Conservation (phyloP, 805 yeast genomes). For the Pichia rugopelliculosa region DNA sequence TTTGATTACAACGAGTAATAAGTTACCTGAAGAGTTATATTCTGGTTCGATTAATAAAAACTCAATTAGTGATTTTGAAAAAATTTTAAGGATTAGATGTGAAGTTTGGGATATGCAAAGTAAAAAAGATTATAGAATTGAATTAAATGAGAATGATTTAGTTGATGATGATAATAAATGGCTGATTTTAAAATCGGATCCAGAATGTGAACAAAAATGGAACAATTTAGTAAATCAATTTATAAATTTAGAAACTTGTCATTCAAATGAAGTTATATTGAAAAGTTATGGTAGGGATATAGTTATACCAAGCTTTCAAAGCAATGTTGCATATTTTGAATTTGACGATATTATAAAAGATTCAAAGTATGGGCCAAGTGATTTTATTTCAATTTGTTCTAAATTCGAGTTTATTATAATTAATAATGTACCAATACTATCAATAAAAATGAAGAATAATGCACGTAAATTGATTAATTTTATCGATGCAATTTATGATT, state of each 20-base stretch:
- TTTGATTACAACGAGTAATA: constrained; percentile 64
- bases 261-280: constrained; percentile 24
- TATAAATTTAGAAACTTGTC: constrained; percentile 5
- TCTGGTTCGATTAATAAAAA: constrained; percentile 55
- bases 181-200: constrained; percentile 28
- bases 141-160: constrained; percentile 22
- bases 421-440: constrained; percentile 55
- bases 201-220: constrained; percentile 32
- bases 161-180: constrained; percentile 19
- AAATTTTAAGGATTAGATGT: constrained; percentile 52
- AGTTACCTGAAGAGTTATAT: constrained; percentile 65
- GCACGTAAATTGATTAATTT: constrained; percentile 62
- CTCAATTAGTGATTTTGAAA: constrained; percentile 50
- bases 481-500: constrained; percentile 63
- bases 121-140: constrained; percentile 45
- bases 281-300: constrained; percentile 52
- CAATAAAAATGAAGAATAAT: constrained; percentile 52
- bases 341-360: constrained; percentile 51
- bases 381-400: constrained; percentile 61
- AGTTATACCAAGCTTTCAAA: constrained; percentile 33
- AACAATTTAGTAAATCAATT: constrained; percentile 22
- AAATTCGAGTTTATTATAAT: constrained; percentile 48
- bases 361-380: constrained; percentile 51
- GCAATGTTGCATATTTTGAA: constrained; percentile 37
- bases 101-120: constrained; percentile 56